A percentile compares a stretch with the other conserved stretches of the same genome.
Conservation (phyloP, 805 yeast species). For the Starmerella cellae region DNA sequence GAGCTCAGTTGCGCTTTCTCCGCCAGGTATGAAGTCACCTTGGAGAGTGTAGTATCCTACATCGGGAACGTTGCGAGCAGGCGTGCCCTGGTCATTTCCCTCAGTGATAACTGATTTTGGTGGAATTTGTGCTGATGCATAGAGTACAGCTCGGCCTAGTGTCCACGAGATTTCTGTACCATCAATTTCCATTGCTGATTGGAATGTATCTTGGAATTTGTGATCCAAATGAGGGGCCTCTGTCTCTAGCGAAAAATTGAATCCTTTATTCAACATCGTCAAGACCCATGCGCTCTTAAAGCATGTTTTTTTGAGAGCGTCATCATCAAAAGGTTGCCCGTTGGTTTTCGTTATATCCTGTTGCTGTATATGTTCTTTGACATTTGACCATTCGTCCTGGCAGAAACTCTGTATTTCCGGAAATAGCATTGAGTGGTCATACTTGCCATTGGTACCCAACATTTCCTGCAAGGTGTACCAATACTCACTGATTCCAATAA, state of each 20-base stretch:
- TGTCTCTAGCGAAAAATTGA: conserved; percentile 50
- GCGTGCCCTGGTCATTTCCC: background rate
- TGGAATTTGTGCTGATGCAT: conserved; percentile 59
- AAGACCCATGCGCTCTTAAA: conserved; percentile 93
- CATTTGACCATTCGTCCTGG: conserved; percentile 53
- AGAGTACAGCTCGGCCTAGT: conserved; percentile 69
- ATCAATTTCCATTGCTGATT: conserved; percentile 64
- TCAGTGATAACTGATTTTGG: conserved; percentile 4
- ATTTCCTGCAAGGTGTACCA: conserved; percentile 96
- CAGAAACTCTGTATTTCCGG: conserved; percentile 59
- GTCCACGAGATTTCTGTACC: conserved; percentile 94
- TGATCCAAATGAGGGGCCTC: conserved; percentile 26
- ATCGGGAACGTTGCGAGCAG: background rate
- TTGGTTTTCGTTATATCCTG: conserved; percentile 39
- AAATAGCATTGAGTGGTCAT: conserved; percentile 59
- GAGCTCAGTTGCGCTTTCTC: conserved; percentile 12
- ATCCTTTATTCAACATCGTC: conserved; percentile 82
- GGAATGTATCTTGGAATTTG: conserved; percentile 45
- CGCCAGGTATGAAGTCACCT: conserved; percentile 20
- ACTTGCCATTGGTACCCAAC: conserved; percentile 77
- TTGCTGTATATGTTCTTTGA: conserved; percentile 34
- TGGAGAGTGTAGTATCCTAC: conserved; percentile 20
- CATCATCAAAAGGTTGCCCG: conserved; percentile 35
- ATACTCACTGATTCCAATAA: conserved; percentile 89
- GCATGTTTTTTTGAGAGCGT: conserved; percentile 60